phyloP scores from a whole-genome alignment of 1,284 basidiomycete species.

The Tilletia setariae region DNA sequence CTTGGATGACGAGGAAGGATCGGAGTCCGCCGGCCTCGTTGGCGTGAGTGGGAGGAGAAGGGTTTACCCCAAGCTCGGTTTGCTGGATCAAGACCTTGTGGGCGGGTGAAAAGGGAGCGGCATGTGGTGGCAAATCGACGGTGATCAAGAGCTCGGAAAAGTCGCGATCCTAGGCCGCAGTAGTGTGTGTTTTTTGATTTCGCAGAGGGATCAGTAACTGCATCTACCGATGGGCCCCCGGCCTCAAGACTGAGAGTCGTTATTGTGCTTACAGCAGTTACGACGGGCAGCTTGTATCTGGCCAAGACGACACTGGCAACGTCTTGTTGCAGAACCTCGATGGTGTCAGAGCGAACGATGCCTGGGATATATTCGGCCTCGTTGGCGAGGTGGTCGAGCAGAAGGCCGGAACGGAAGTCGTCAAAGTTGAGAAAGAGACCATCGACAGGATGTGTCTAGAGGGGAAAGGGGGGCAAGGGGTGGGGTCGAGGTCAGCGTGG shows the following conservation, averaged over 20 bases:
- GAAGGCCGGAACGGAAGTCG: conserved; percentile 34
- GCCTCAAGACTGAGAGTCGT: not conserved
- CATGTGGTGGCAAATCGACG: conserved; percentile 38
- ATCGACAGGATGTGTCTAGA: conserved; percentile 22
- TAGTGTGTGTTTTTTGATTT: not conserved
- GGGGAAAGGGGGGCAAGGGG: not conserved
- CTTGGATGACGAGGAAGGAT: conserved; percentile 41
- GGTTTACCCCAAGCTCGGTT: conserved; percentile 23
- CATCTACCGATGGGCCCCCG: no score
- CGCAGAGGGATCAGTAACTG: no score
- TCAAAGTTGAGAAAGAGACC: conserved; percentile 31
- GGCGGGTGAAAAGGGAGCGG: conserved; percentile 34
- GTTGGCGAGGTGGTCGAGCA: conserved; percentile 33
- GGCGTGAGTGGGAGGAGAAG: conserved; percentile 15
- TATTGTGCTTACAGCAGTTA: conserved; percentile 14
- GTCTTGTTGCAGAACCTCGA: conserved; percentile 19
- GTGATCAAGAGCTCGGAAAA: conserved; percentile 47
- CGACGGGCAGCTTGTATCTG: conserved; percentile 37
- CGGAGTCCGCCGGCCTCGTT: conserved; percentile 21
- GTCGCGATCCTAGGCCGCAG: conserved; percentile 34
- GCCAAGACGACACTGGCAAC: not conserved
- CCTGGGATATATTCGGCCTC: conserved; percentile 41
- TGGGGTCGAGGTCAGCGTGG: no score
- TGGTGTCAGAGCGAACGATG: conserved; percentile 27
- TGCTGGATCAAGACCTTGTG: conserved; percentile 27